phyloP scores from a whole-genome alignment of 2,329 filamentous ascomycete genomes.

The Botryotinia convoluta region DNA sequence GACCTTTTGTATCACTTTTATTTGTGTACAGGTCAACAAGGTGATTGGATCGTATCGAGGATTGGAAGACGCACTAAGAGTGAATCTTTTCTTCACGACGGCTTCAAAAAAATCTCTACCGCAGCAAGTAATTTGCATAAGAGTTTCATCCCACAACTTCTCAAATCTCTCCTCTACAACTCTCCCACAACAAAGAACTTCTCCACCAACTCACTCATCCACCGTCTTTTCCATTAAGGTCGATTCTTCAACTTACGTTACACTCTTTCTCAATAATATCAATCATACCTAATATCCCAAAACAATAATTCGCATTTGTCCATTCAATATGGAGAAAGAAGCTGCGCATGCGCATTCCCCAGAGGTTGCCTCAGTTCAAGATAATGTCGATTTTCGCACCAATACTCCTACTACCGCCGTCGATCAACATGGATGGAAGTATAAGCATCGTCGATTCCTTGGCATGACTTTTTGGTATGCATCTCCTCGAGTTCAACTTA shows the following conservation, averaged over 20 bases:
- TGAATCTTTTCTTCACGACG: slow-evolving; percentile 7
- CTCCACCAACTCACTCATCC: background rate
- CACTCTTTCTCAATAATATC: background rate
- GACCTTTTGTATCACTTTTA: slow-evolving; percentile 2
- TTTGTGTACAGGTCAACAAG: background rate
- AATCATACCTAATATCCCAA: background rate
- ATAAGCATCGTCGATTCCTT: slow-evolving; percentile 58
- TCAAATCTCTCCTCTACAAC: background rate
- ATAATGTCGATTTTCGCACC: background rate
- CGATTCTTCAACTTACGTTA: background rate
- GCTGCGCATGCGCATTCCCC: background rate
- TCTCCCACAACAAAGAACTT: background rate
- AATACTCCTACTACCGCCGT: background rate
- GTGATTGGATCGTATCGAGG: slow-evolving; percentile 2
- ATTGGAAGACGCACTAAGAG: background rate
- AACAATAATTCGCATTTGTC: background rate
- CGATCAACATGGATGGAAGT: slow-evolving; percentile 57
- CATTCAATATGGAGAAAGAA: slow-evolving; percentile 15
- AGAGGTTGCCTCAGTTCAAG: slow-evolving; percentile 6
- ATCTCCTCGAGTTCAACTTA: slow-evolving; percentile 67
- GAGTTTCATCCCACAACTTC: background rate
- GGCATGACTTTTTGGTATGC: slow-evolving; percentile 64
- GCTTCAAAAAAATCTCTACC: background rate
- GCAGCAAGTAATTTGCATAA: background rate
- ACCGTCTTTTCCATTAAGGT: background rate